A percentile compares a stretch with the other conserved stretches of the same genome.
Conservation (phyloP, 1,284 basidiomycete species). For the Boletellus deceptivus region DNA sequence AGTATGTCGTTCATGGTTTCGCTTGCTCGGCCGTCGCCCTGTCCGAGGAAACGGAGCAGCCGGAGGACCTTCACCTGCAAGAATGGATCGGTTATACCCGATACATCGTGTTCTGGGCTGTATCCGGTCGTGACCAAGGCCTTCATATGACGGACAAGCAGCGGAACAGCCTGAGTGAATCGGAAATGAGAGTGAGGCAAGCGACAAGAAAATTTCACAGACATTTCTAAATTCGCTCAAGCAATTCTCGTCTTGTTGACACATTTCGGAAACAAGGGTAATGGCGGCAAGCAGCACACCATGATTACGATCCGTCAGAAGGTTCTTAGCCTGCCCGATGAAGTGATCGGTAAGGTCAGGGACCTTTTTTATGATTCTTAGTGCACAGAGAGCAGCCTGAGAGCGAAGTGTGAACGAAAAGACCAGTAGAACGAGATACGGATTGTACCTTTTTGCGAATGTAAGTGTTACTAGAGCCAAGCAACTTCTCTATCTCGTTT, state of each 20-base stretch:
- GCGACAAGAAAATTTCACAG: slow-evolving; percentile 18
- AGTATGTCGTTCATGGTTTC: slow-evolving; percentile 99
- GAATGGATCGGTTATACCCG: slow-evolving; percentile 98
- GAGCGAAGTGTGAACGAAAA: slow-evolving; percentile 7
- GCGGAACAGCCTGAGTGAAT: slow-evolving; percentile 73
- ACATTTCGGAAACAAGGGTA: slow-evolving; percentile 96
- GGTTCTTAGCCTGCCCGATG: slow-evolving; percentile 81
- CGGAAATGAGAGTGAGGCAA: background rate
- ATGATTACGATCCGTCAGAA: slow-evolving; percentile 95
- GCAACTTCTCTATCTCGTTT: slow-evolving; percentile 96
- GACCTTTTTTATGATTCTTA: slow-evolving; percentile 94
- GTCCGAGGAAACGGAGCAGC: slow-evolving; percentile 87
- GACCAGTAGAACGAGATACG: background rate
- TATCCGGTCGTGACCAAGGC: slow-evolving; percentile 95
- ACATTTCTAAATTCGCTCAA: slow-evolving; percentile 90
- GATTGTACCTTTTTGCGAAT: slow-evolving; percentile 91
- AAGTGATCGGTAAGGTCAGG: slow-evolving; percentile 97
- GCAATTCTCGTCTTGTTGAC: slow-evolving; percentile 71
- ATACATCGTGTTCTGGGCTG: slow-evolving; percentile 99
- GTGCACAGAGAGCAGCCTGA: slow-evolving; percentile 94
- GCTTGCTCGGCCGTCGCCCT: slow-evolving; percentile 82
- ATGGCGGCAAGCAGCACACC: slow-evolving; percentile 93
- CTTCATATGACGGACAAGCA: slow-evolving; percentile 95
- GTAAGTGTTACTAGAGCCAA: slow-evolving; percentile 98
- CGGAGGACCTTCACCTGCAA: slow-evolving; percentile 97